phyloP scores from a whole-genome alignment of 768 basidiomycete genomes.

The Cystobasidium onofrii region DNA sequence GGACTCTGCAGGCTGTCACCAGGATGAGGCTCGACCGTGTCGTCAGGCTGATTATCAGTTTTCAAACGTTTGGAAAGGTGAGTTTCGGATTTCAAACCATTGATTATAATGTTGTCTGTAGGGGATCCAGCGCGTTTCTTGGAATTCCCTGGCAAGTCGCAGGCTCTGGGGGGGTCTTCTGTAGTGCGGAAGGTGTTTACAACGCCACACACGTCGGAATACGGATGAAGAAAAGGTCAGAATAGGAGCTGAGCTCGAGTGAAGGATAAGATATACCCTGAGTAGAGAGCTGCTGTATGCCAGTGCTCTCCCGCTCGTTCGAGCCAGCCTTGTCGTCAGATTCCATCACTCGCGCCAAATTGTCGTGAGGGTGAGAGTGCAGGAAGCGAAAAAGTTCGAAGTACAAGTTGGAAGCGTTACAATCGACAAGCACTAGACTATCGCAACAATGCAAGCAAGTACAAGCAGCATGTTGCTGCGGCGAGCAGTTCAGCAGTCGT shows the following conservation, averaged over 20 bases:
- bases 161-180: too few species aligned
- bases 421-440: not conserved
- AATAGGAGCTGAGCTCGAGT: not conserved
- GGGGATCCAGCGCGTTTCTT: not conserved
- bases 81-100: not conserved
- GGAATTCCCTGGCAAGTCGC: not conserved
- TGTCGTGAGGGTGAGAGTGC: too few species aligned
- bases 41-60: not conserved
- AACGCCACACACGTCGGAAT: too few species aligned
- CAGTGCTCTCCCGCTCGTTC: not conserved
- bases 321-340: not conserved
- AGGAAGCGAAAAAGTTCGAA: not conserved
- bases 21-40: not conserved
- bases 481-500: not conserved
- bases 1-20: too few species aligned
- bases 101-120: not conserved
- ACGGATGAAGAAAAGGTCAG: not conserved
- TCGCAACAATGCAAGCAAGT: slow-evolving; percentile 3
- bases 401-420: not conserved
- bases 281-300: not conserved
- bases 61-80: not conserved
- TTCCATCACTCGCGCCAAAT: not conserved
- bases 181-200: too few species aligned
- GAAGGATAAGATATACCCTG: not conserved
- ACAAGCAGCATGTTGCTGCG: not conserved